Percentiles rank a stretch among this genome's conserved stretches.
Evolutionary conservation across 441 rosid species (phyloP).

Genomic region (Populus hybrid): DNA sequence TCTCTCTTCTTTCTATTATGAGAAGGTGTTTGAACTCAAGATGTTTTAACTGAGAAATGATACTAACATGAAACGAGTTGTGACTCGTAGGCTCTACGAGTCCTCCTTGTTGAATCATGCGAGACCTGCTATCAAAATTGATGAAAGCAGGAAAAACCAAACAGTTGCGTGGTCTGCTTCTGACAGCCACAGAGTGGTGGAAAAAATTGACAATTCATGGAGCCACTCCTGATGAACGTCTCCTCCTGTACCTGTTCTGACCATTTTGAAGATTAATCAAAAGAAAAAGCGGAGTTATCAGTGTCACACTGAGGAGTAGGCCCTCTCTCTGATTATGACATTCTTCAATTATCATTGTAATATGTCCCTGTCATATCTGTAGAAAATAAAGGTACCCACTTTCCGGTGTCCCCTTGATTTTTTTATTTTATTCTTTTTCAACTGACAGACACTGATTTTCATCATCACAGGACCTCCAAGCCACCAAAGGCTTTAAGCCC

Average conservation of each 20-base stretch:
- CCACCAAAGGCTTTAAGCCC: neutral
- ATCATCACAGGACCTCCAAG: neutral
- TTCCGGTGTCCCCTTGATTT: neutral
- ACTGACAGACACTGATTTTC: neutral
- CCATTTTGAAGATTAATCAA: neutral
- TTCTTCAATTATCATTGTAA: neutral
- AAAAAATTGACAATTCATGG: neutral
- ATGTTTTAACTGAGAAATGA: too few relatives aligned
- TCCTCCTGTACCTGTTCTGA: neutral
- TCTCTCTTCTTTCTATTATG: too few relatives aligned
- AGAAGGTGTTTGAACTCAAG: too few relatives aligned
- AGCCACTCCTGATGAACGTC: neutral
- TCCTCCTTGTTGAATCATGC: too few relatives aligned
- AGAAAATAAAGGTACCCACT: neutral
- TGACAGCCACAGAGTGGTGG: neutral
- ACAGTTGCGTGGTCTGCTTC: neutral
- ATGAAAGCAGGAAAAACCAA: too few relatives aligned
- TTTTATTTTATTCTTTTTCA: too few relatives aligned
- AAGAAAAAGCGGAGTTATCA: neutral
- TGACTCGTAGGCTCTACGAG: too few relatives aligned
- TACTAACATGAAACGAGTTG: too few relatives aligned
- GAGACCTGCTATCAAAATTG: too few relatives aligned
- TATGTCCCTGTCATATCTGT: neutral
- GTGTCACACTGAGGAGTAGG: neutral
- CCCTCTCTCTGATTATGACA: neutral